Percentiles rank a stretch among this genome's conserved stretches.
phyloP scores from a whole-genome alignment of 2,329 filamentous ascomycete genomes.

The Didymella lethalis region DNA sequence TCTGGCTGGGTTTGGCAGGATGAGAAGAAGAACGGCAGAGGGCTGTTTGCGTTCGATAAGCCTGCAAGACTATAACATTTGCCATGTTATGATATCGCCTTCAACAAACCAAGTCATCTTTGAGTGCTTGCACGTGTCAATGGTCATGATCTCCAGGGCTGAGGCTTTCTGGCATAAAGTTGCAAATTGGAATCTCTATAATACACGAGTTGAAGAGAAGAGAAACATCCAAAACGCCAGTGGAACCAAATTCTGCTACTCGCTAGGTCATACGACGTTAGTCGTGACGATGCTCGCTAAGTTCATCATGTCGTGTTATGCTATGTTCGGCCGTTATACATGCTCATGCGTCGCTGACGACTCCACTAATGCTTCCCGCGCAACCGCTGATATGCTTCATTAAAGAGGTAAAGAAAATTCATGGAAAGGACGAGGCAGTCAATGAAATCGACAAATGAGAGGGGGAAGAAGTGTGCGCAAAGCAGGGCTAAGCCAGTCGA shows the following conservation, averaged over 20 bases:
- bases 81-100: neutral
- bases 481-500: neutral
- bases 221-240: constrained; percentile 10
- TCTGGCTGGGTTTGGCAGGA: constrained; percentile 56
- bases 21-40: constrained; percentile 35
- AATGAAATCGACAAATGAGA: neutral
- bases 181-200: constrained; percentile 3
- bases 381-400: constrained; percentile 17
- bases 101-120: neutral
- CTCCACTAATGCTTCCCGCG: constrained; percentile 15
- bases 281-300: constrained; percentile 19
- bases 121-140: neutral
- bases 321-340: constrained; percentile 21
- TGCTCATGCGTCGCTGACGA: constrained; percentile 18
- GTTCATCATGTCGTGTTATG: constrained; percentile 20
- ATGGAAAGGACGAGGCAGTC: constrained; percentile 1
- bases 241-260: constrained; percentile 1
- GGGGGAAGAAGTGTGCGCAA: neutral
- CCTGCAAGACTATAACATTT: constrained; percentile 17
- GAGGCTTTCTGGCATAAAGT: neutral
- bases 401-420: constrained; percentile 5
- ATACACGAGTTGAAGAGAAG: constrained; percentile 16
- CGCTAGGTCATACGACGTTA: constrained; percentile 5
- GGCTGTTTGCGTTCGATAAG: constrained; percentile 41
- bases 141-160: neutral